Percentiles rank a stretch among this genome's conserved stretches.
phyloP scores from a whole-genome alignment of 352 stramenopile genomes.

The Thalassiosira livingstoniorum region DNA sequence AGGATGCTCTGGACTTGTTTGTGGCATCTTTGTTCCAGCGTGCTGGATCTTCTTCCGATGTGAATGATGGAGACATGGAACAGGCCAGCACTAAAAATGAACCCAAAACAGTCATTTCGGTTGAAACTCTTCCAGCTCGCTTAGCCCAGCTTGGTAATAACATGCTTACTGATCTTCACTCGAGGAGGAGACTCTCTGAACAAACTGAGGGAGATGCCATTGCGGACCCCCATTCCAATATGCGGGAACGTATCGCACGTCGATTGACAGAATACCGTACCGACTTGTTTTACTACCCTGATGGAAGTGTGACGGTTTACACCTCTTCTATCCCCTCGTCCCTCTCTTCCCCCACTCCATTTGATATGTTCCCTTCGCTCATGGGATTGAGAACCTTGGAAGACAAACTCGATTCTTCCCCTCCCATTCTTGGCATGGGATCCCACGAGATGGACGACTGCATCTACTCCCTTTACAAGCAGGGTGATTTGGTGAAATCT shows the following conservation, averaged over 20 bases:
- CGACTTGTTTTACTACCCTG: constrained; percentile 39
- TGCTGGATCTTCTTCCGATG: not conserved
- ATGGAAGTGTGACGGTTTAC: constrained; percentile 34
- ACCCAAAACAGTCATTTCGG: too few species aligned
- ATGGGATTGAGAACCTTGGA: constrained; percentile 22
- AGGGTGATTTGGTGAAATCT: constrained; percentile 21
- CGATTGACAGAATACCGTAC: constrained; percentile 46
- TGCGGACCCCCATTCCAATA: constrained; percentile 3
- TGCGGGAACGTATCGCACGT: constrained; percentile 35
- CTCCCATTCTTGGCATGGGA: not conserved
- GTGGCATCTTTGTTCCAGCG: constrained; percentile 18
- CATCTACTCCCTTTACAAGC: constrained; percentile 20
- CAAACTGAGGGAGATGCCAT: not conserved
- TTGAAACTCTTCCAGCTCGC: constrained; percentile 2
- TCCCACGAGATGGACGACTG: constrained; percentile 1
- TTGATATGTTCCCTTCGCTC: not conserved
- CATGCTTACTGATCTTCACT: constrained; percentile 21
- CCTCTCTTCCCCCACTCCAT: not conserved
- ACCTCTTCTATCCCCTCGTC: not conserved
- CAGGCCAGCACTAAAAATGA: not conserved
- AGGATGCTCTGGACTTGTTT: constrained; percentile 38
- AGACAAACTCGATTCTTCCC: constrained; percentile 13
- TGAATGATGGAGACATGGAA: not conserved
- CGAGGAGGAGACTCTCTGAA: constrained; percentile 3
- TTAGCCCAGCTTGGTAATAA: constrained; percentile 22